Conservation (phyloP, 1,139 yeast genomes). For the Hansenula lynferdii region DNA sequence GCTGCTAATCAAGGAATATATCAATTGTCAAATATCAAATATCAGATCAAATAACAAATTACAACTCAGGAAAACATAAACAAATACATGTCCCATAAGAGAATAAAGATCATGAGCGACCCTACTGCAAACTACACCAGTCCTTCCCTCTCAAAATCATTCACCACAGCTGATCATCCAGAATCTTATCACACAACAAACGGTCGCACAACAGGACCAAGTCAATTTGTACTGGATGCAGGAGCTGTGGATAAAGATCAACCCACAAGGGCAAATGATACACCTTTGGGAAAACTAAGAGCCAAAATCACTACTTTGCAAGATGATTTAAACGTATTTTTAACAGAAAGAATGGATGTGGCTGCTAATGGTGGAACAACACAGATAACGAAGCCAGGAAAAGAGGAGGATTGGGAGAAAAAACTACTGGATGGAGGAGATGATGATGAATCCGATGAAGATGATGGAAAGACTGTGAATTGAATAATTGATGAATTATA, state of each 20-base stretch:
- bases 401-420: slow-evolving; percentile 32
- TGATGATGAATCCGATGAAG: too few species aligned
- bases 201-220: slow-evolving; percentile 70
- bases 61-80: too few species aligned
- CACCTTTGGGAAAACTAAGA: slow-evolving; percentile 54
- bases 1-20: too few species aligned
- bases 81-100: not conserved
- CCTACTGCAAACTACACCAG: too few species aligned
- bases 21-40: too few species aligned
- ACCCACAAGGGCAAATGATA: slow-evolving; percentile 50
- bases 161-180: slow-evolving; percentile 4
- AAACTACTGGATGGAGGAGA: slow-evolving; percentile 51
- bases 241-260: slow-evolving; percentile 69
- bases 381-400: not conserved
- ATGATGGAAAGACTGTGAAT: too few species aligned
- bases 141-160: too few species aligned
- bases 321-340: slow-evolving; percentile 61
- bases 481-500: too few species aligned
- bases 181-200: slow-evolving; percentile 44
- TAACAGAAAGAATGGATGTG: slow-evolving; percentile 69
- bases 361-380: slow-evolving; percentile 16
- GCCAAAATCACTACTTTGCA: slow-evolving; percentile 64
- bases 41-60: too few species aligned
- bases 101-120: not conserved
- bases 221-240: slow-evolving; percentile 60